A percentile compares a stretch with the other conserved stretches of the same genome.
Conservation (phyloP, 139 green algal genomes). For the Chlamydomonas schloesseri region DNA sequence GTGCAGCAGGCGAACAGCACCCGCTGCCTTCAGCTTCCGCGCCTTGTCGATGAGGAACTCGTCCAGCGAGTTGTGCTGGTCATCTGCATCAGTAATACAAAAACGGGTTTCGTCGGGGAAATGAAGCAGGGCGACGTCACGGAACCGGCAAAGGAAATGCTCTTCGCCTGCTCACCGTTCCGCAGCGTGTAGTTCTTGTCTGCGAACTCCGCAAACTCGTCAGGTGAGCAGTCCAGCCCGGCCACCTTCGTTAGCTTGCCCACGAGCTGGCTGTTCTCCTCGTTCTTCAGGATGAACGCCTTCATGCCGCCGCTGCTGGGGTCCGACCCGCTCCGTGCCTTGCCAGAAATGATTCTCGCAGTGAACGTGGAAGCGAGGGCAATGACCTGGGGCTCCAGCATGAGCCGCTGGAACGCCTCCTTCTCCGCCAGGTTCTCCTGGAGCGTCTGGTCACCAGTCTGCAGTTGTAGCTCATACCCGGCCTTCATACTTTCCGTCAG, state of each 20-base stretch:
- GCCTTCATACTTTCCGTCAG: too few species aligned
- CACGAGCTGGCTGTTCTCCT: neutral
- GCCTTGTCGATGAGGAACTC: slow-evolving; percentile 11
- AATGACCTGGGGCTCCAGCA: neutral
- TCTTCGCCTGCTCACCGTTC: too few species aligned
- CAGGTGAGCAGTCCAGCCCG: neutral
- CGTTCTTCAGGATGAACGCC: neutral
- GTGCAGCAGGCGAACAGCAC: neutral
- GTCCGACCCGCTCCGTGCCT: too few species aligned
- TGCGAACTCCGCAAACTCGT: neutral
- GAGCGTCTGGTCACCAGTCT: too few species aligned
- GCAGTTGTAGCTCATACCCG: too few species aligned
- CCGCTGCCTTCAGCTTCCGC: neutral
- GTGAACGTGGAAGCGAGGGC: neutral
- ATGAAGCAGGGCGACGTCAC: too few species aligned
- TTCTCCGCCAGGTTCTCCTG: too few species aligned
- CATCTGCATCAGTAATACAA: neutral
- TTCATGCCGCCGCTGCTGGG: neutral
- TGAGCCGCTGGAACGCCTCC: neutral
- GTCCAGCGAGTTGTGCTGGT: neutral
- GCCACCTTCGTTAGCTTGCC: neutral
- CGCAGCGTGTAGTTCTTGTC: neutral
- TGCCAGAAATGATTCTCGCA: neutral
- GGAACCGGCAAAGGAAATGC: too few species aligned
- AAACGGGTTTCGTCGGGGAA: too few species aligned